phyloP scores from a whole-genome alignment of 2,329 filamentous ascomycete genomes.

The Dryadomyces sulphureus region DNA sequence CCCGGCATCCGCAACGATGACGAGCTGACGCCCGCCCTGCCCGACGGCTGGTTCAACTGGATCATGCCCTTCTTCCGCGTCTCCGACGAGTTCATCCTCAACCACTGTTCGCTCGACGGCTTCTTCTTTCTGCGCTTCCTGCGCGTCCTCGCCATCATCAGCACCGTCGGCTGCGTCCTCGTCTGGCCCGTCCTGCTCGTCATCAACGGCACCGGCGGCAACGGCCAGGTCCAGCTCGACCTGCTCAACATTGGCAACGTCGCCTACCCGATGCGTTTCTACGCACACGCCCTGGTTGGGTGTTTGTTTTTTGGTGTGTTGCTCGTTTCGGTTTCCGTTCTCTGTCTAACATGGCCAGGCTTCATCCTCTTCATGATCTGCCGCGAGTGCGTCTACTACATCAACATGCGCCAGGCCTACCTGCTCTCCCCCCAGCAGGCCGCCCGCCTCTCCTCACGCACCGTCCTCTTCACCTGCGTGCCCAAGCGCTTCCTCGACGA shows the following conservation, averaged over 20 bases:
- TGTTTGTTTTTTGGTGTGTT: constrained; percentile 58
- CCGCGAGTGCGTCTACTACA: constrained; percentile 81
- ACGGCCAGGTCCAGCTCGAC: constrained; percentile 47
- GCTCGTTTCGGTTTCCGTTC: no score
- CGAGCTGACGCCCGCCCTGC: constrained; percentile 40
- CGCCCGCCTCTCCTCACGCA: constrained; percentile 74
- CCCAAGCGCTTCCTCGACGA: constrained; percentile 64
- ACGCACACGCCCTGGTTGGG: constrained; percentile 65
- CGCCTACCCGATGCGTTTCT: constrained; percentile 50
- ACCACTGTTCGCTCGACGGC: constrained; percentile 77
- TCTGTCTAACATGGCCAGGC: constrained; percentile 16
- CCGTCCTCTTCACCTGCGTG: constrained; percentile 83
- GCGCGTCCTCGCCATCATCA: constrained; percentile 61
- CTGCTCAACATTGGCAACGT: constrained; percentile 40
- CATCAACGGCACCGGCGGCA: constrained; percentile 70
- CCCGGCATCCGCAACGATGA: constrained; percentile 31
- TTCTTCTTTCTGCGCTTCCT: constrained; percentile 82
- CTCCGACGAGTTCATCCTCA: constrained; percentile 63
- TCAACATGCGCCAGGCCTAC: constrained; percentile 89
- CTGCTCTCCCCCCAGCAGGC: constrained; percentile 73
- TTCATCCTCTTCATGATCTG: constrained; percentile 86
- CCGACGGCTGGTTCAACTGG: constrained; percentile 47
- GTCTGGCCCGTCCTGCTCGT: constrained; percentile 79
- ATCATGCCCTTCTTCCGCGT: constrained; percentile 45
- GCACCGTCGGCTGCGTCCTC: constrained; percentile 63